Conservation (phyloP, 345 rosid species). For the Eucalyptus victrix region DNA sequence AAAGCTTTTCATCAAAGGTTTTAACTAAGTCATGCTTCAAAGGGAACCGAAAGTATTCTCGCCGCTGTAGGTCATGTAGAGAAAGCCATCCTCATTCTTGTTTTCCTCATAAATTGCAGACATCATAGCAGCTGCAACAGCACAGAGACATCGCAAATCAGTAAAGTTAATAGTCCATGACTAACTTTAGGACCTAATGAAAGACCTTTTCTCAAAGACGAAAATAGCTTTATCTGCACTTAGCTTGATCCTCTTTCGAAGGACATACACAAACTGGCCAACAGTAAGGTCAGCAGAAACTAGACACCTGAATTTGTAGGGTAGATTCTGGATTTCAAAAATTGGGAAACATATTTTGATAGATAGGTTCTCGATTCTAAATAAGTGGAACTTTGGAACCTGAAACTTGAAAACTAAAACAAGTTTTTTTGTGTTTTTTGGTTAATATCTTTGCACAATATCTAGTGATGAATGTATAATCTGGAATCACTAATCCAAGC, state of each 20-base stretch:
- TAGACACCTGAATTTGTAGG: constrained; percentile 28
- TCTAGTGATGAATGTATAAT: no score
- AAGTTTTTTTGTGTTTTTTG: no score
- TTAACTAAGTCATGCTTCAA: constrained; percentile 1
- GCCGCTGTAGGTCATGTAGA: constrained; percentile 96
- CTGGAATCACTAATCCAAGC: no score
- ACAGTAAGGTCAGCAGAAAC: constrained; percentile 82
- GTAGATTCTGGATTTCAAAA: no score
- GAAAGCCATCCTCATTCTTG: constrained; percentile 94
- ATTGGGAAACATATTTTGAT: no score
- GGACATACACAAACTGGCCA: constrained; percentile 77
- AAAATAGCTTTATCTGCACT: constrained; percentile 85
- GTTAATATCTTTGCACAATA: no score
- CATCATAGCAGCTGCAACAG: constrained; percentile 76
- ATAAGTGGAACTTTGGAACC: no score
- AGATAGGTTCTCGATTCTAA: fast-evolving
- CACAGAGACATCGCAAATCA: background rate
- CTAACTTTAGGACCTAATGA: background rate
- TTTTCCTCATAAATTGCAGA: constrained; percentile 87
- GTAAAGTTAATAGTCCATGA: background rate
- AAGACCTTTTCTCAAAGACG: constrained; percentile 21
- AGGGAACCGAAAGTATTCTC: constrained; percentile 81
- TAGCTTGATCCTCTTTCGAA: constrained; percentile 83
- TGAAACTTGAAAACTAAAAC: fast-evolving
- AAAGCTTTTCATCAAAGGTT: background rate